Percentiles rank a stretch among this genome's conserved stretches.
These are phyloP conservation scores for Dipodascus geniculatus DNA, from an alignment of 805 yeast genomes.

Conservation along the genomic window DNA sequence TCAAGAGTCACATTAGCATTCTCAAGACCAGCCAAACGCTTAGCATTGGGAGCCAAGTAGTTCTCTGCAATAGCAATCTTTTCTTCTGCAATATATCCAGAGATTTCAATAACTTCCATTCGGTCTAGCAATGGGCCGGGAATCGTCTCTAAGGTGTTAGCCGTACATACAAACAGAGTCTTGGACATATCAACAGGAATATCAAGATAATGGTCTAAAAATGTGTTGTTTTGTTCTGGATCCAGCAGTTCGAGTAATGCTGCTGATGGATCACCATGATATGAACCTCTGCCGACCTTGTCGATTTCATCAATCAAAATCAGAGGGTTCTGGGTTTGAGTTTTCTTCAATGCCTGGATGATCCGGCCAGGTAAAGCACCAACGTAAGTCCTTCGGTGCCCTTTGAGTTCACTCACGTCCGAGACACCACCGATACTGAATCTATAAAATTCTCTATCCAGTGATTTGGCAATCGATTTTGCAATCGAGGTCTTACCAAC, in stretches of 20 bases:
- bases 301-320: constrained; percentile 94
- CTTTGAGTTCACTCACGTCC: constrained; percentile 96
- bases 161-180: constrained; percentile 74
- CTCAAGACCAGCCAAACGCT: constrained; percentile 68
- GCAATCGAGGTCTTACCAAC: constrained; percentile 98
- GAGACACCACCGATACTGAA: constrained; percentile 95
- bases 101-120: constrained; percentile 67
- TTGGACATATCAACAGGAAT: constrained; percentile 79
- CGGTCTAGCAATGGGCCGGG: constrained; percentile 76
- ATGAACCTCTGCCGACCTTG: constrained; percentile 61
- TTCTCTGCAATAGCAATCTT: constrained; percentile 59
- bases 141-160: constrained; percentile 61
- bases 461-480: constrained; percentile 83
- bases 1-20: constrained; percentile 55
- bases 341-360: constrained; percentile 80
- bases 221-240: constrained; percentile 74
- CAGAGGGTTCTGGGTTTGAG: constrained; percentile 86
- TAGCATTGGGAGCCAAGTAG: constrained; percentile 73
- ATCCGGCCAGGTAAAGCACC: constrained; percentile 97
- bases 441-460: constrained; percentile 79
- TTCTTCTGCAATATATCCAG: constrained; percentile 72
- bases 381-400: constrained; percentile 95
- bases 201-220: constrained; percentile 74
- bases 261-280: constrained; percentile 82
- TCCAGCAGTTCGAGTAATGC: constrained; percentile 81